Evolutionary conservation across 2,329 filamentous ascomycete species (phyloP), one percentile per base, ranked within the genome.

Genomic region (Neofusicoccum kwambonambiense): DNA sequence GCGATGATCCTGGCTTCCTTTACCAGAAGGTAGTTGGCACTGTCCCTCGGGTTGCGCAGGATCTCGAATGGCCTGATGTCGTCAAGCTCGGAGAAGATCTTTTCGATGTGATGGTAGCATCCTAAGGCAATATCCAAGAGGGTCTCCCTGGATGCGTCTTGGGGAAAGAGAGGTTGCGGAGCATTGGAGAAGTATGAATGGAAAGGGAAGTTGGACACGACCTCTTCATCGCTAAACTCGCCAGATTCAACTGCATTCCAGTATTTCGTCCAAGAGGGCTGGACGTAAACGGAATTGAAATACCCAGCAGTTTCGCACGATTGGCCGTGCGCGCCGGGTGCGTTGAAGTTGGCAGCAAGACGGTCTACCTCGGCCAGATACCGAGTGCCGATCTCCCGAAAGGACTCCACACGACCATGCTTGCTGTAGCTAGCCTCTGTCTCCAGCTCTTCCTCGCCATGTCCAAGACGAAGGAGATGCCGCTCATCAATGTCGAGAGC

Each of bases 1-100:
- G 95, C 96, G 69, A 99, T 90, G 68, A 99, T 95, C 41, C 95
- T 89, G n/a, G 96, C 96, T 78, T 98, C 94, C 72, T 93, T 97
- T 5, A 93, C 90, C 39, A 99, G 86, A 5, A 99, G 87, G 73
- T 99, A 99, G 76, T 98, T 98, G 60, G 93, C 90, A 80, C 96
- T 97, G 75, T 99, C 95, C 41, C 91, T 89, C 68, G 93, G 91
- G 64, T 90, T 89, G 60, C 93, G 88, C 64, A 99, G 80, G 58
- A 99, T 93, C 79, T 99, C 95, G 73, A 99, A 99, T 0, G 95
- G 96, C 70, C 93, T 86, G 51, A 96, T 94, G 74, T 98, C 93
- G 69, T 93, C 92, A 54, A 99, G 83, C 76, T 98, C 93, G 0
- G 90, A 88, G 74, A 99, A 99, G 52, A 99, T 90, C 75, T 91